phyloP scores from a whole-genome alignment of 306 rosid genomes.

The Sophora flavescens region DNA sequence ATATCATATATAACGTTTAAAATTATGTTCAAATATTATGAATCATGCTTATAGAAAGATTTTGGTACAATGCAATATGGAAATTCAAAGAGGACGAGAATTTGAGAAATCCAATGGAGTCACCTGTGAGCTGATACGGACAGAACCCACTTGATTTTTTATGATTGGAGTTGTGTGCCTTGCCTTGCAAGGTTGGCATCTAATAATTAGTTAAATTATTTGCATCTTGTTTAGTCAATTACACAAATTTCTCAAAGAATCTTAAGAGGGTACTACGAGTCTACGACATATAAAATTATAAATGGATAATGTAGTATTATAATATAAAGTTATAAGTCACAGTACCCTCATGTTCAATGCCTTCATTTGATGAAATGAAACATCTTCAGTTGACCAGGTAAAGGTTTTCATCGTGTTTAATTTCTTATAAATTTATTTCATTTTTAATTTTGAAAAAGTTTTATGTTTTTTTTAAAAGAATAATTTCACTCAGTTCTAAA shows the following conservation, averaged over 20 bases:
- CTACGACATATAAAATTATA: too few species aligned
- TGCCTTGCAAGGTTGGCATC: slow-evolving; percentile 10
- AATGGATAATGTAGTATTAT: background rate
- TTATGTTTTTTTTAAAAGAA: too few species aligned
- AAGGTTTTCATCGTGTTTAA: too few species aligned
- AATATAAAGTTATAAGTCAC: background rate
- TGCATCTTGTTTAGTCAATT: background rate
- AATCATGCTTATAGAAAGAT: too few species aligned
- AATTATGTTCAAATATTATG: too few species aligned
- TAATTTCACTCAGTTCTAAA: too few species aligned
- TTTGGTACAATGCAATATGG: background rate
- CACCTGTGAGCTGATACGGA: background rate
- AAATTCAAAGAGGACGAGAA: background rate
- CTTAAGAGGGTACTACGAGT: background rate
- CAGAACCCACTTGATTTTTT: background rate
- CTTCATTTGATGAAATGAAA: background rate
- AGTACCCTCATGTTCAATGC: background rate
- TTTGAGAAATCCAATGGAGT: background rate
- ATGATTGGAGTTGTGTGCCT: background rate
- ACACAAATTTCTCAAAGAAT: background rate
- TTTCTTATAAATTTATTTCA: too few species aligned
- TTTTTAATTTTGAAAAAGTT: too few species aligned
- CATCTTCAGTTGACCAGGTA: background rate
- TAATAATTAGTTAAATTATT: background rate
- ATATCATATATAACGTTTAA: too few species aligned